A percentile compares a stretch with the other conserved stretches of the same genome.
phyloP scores from a whole-genome alignment of 495 filamentous ascomycete genomes.

The Umbilicaria muhlenbergii region DNA sequence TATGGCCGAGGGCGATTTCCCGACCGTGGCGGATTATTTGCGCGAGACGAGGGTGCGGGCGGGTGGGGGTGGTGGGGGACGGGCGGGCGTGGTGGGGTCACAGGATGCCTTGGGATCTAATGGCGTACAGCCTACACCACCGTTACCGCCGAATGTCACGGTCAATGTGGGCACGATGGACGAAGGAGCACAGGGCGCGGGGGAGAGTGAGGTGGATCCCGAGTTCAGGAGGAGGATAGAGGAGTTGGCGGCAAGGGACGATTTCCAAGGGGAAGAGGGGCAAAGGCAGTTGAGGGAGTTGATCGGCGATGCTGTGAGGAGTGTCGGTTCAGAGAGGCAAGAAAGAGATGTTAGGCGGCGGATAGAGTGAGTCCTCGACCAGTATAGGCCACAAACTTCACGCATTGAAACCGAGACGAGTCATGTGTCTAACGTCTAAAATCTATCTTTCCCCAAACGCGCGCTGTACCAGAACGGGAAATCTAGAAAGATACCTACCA shows the following conservation, averaged over 20 bases:
- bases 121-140: conserved; percentile 25
- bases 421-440: too few species aligned
- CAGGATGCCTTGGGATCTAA: conserved; percentile 8
- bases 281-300: conserved; percentile 54
- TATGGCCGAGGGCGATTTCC: conserved; percentile 52
- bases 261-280: conserved; percentile 54
- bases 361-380: conserved; percentile 27
- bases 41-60: conserved; percentile 26
- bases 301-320: conserved; percentile 52
- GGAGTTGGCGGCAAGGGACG: conserved; percentile 52
- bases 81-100: conserved; percentile 8
- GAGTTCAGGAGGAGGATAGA: conserved; percentile 64
- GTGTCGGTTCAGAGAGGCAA: conserved; percentile 28
- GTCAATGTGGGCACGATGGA: conserved; percentile 52
- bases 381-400: too few species aligned
- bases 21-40: conserved; percentile 53
- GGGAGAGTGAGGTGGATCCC: conserved; percentile 43
- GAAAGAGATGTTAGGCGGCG: conserved; percentile 48
- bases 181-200: conserved; percentile 35
- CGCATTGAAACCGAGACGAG: too few species aligned
- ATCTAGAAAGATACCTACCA: not conserved
- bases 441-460: too few species aligned
- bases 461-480: too few species aligned
- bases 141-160: conserved; percentile 48
- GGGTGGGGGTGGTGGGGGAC: conserved; percentile 12